A percentile compares a stretch with the other conserved stretches of the same genome.
Conservation (phyloP, 2,329 filamentous ascomycete species). For the Fusarium virguliforme region DNA sequence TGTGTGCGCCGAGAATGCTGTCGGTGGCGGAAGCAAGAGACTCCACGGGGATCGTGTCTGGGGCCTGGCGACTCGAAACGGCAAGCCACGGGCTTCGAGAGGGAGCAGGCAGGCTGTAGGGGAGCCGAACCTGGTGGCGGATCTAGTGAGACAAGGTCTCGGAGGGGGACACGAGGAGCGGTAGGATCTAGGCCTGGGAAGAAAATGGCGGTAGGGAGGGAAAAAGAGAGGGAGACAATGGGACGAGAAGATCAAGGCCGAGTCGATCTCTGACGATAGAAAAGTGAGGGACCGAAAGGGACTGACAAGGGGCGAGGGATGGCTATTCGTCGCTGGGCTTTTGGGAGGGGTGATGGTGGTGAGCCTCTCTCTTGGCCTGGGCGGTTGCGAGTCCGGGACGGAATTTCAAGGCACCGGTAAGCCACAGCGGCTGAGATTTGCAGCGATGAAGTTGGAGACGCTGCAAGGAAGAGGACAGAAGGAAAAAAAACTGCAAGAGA, state of each 20-base stretch:
- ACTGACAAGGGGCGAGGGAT: slow-evolving; percentile 31
- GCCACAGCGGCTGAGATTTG: slow-evolving; percentile 11
- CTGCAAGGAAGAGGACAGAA: background rate
- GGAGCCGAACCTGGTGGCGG: slow-evolving; percentile 27
- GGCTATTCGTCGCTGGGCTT: slow-evolving; percentile 42
- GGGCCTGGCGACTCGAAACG: slow-evolving; percentile 21
- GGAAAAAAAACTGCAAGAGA: background rate
- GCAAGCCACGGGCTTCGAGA: slow-evolving; percentile 37
- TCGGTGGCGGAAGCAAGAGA: slow-evolving; percentile 31
- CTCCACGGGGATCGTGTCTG: slow-evolving; percentile 16
- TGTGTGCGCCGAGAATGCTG: slow-evolving; percentile 23
- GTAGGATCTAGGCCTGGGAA: slow-evolving; percentile 8
- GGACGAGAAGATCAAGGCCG: background rate
- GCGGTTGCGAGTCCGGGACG: slow-evolving; percentile 39
- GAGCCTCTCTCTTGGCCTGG: slow-evolving; percentile 29
- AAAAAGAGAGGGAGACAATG: background rate
- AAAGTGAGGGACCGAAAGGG: slow-evolving; percentile 19
- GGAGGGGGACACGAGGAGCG: slow-evolving; percentile 10
- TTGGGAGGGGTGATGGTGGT: slow-evolving; percentile 39
- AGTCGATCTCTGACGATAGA: slow-evolving; percentile 22
- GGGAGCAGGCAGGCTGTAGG: slow-evolving; percentile 10
- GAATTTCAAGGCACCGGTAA: slow-evolving; percentile 54
- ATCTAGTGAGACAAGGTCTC: slow-evolving; percentile 44
- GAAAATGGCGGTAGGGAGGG: slow-evolving; percentile 8
- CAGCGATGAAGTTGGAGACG: background rate